Base-by-base conservation (phyloP, 1,284 basidiomycete species). In the Ustilago curta region DNA sequence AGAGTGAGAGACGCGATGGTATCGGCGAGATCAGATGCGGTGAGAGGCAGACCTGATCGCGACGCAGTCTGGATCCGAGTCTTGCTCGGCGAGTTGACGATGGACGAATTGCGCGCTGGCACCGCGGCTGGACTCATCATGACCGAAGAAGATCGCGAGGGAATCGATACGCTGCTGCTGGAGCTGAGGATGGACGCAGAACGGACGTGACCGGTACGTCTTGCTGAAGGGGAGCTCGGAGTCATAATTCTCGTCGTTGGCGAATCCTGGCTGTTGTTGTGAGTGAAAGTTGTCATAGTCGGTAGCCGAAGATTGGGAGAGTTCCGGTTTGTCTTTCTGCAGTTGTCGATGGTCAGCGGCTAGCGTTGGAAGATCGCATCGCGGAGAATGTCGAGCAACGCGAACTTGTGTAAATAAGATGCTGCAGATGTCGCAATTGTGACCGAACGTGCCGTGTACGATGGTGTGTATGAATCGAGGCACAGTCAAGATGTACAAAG, bases 21-120 rank as follows among this genome's bases (percentile, higher is more conserved):
- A 29, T 76, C 70, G 9, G 74, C 74, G 11, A 76, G 74, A 23
- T 76, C 74, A 35, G 74, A 76, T 9, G 74, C 65, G 11, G 54
- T 58, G 7, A 54, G 54, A 7, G 68, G 59, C 9, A 65, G 44
- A 11, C 57, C 59, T 8, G 45, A 23, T 8, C 27, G 48, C 4
- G 48, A 18, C 6, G 25, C 12, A 18, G 9, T 25, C 11, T 32
- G 39, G 14, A 21, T 25, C n/a, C 51, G 61, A 21, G 37, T 25
- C 40, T 58, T 57, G 42, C 29, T 51, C 4, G 59, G 55, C 31
- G 66, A 59, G 31, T 53, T 44, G 12, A 48, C 31, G 45, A 76
- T 68, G 31, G 65, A 76, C 1, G 73, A 76, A 7, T 32, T 45
- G 19, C 73, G 73, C 27, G 57, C 55, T 19, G 73, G 73, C 2